Percentiles rank a stretch among this genome's conserved stretches.
Conservation (phyloP, 345 rosid species). For the Crucihimalaya himalaica region DNA sequence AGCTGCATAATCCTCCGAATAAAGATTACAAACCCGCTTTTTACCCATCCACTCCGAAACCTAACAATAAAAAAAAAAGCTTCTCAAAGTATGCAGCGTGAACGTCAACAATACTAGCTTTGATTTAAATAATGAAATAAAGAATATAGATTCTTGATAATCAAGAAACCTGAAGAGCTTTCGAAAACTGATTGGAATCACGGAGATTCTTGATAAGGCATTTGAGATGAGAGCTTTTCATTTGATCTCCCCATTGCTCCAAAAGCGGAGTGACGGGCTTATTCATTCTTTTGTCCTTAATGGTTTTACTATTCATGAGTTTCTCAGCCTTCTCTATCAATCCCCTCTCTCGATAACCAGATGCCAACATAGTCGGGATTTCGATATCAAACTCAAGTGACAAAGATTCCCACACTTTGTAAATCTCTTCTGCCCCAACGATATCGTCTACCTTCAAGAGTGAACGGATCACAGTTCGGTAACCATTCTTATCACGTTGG, state of each 20-base stretch:
- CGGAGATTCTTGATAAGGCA: conserved; percentile 12
- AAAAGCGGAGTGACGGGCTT: conserved; percentile 1
- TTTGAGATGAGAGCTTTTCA: not conserved
- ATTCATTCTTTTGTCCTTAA: not conserved
- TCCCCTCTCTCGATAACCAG: not conserved
- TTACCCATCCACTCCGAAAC: conserved; percentile 12
- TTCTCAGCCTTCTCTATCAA: conserved; percentile 1
- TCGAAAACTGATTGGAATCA: conserved; percentile 2
- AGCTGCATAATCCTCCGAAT: conserved; percentile 10
- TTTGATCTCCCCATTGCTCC: conserved; percentile 1
- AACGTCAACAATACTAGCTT: no score
- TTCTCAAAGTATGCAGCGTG: not conserved
- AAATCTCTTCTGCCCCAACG: not conserved
- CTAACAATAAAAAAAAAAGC: not conserved
- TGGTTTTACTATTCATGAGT: not conserved
- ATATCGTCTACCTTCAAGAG: conserved; percentile 8
- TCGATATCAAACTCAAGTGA: conserved; percentile 8
- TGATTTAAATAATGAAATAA: no score
- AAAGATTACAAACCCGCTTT: not conserved
- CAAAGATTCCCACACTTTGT: conserved; percentile 15
- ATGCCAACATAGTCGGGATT: conserved; percentile 1
- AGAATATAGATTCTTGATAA: no score
- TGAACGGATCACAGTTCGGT: not conserved
- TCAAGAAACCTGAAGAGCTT: conserved; percentile 16
- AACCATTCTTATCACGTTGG: conserved; percentile 14